Evolutionary conservation across 176 grass and related monocot genomes (phyloP).

Genomic region (Ensete ventricosum): DNA sequence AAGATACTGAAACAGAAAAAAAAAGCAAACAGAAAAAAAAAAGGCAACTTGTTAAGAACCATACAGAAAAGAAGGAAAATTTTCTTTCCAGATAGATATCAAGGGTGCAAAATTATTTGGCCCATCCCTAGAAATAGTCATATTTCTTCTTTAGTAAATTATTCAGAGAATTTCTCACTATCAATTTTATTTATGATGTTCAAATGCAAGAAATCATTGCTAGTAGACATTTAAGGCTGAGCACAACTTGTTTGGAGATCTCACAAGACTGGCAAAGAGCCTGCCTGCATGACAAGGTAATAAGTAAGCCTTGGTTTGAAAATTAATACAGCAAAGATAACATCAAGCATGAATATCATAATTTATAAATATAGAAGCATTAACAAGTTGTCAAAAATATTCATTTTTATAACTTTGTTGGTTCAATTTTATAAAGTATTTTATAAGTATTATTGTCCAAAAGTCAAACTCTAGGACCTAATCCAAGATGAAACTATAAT

Average conservation of each 20-base stretch:
- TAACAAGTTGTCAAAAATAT: neutral
- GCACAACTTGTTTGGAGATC: no score
- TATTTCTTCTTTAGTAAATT: neutral
- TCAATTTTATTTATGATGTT: no score
- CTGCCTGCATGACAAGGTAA: no score
- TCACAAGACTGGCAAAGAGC: no score
- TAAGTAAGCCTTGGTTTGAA: neutral
- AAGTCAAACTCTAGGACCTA: neutral
- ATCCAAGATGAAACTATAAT: neutral
- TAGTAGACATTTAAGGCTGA: no score
- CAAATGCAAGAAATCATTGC: no score
- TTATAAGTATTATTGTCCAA: neutral
- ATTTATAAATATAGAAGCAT: no score
- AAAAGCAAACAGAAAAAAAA: no score
- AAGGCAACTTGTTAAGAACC: neutral
- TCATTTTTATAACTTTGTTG: neutral
- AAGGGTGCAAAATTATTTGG: neutral
- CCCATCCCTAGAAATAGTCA: neutral
- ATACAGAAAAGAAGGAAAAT: neutral
- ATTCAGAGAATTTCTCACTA: no score
- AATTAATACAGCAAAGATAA: neutral
- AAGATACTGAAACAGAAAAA: no score
- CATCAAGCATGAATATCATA: no score
- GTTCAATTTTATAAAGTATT: neutral
- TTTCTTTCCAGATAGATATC: neutral